Percentiles rank a stretch among this genome's conserved stretches.
These are phyloP conservation scores for Lactuca sativa DNA, from an alignment of 129 eudicot genomes.

Conservation along the genomic window DNA sequence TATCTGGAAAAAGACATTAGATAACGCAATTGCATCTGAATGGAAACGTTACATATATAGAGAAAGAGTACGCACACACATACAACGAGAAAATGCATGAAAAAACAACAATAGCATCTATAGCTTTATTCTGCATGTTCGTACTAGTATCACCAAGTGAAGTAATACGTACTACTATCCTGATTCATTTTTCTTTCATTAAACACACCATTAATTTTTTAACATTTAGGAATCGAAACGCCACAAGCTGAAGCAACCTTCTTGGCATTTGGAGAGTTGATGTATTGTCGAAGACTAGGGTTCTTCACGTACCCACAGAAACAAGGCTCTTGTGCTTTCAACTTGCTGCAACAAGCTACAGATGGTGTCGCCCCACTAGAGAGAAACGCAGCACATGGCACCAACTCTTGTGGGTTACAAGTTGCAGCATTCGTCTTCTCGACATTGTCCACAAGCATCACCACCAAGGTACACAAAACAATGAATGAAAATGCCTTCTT, in stretches of 20 bases:
- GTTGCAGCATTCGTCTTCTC: slow-evolving; percentile 27
- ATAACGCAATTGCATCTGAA: not conserved
- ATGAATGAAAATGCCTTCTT: slow-evolving; percentile 19
- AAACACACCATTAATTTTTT: not conserved
- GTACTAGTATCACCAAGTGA: slow-evolving; percentile 14
- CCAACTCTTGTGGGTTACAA: slow-evolving; percentile 27
- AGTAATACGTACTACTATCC: not conserved
- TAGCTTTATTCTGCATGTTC: slow-evolving; percentile 20
- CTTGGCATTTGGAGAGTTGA: slow-evolving; percentile 34
- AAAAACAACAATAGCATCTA: not conserved
- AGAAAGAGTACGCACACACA: not conserved
- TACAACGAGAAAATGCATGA: not conserved
- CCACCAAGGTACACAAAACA: slow-evolving; percentile 19
- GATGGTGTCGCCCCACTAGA: slow-evolving; percentile 30
- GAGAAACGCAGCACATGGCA: slow-evolving; percentile 22
- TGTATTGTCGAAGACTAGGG: slow-evolving; percentile 23
- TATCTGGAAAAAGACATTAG: no score
- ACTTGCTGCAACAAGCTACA: slow-evolving; percentile 24
- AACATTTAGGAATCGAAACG: slow-evolving; percentile 37
- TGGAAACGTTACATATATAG: not conserved
- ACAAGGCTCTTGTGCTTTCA: slow-evolving; percentile 35
- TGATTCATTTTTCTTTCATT: not conserved
- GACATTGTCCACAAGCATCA: slow-evolving; percentile 15
- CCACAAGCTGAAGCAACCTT: slow-evolving; percentile 34
- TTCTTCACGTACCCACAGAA: slow-evolving; percentile 27